Base-by-base conservation (phyloP, 257 asterid genomes). In the Nyctanthes arbortristis region DNA sequence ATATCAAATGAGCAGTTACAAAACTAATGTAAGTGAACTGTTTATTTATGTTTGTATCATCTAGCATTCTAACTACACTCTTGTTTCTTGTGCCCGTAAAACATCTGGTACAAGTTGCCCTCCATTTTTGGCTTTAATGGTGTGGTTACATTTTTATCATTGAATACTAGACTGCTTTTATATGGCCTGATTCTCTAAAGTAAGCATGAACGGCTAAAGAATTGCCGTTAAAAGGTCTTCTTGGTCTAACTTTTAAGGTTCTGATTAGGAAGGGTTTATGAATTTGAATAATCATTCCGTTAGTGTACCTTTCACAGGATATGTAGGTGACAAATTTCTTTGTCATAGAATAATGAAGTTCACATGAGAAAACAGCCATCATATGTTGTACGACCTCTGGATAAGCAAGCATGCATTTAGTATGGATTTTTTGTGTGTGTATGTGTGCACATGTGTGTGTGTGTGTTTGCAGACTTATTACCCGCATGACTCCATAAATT, bases 1-100 rank as follows among this genome's bases (percentile, higher is more conserved):
- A 39, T 70, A 71, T 68, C 85, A 84, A 70, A 64, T 68, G 73
- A 65, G 77, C 72, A 77, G 82, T 56, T 73, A 65, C 73, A 69
- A 63, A 67, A 47, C 68, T 64, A 69, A 67, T 78, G 98, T 88
- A 85, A 86, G 98, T 72, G 55, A 37, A 25, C 14, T 58, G 14
- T 49, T 31, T 5, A 39, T 36, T 54, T 70, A 22, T 13, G 47
- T 37, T n/a, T n/a, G 14, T 60, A 14, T 28, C 59, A 34, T 10
- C 35, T 7, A 22, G 16, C 56, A 58, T 61, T 32, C 69, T n/a
- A 57, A 7, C 18, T 56, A 20, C 29, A 62, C 57, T 59, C 29
- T 64, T 24, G 54, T 37, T 27, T 27, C 64, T 69, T 30, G n/a
- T 69, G 56, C 32, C 74, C 35, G 60, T 63, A 25, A 34, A 24